Base-by-base conservation (phyloP, 768 basidiomycete species). In the Boletus barrowsii region DNA sequence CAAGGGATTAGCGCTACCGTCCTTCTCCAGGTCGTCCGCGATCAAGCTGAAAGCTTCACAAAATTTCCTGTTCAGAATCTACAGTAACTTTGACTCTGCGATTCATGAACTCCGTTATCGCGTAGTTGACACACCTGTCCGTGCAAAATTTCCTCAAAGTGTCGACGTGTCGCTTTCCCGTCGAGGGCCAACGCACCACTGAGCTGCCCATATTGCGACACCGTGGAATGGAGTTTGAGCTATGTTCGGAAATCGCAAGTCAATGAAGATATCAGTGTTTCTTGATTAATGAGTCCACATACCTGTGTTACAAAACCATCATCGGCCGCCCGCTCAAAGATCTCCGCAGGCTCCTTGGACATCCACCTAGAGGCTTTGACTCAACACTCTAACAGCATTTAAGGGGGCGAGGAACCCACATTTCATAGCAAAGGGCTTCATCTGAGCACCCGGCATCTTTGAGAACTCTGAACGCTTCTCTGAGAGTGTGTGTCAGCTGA, bases 291-390 rank as follows among this genome's bases (percentile, higher is more conserved):
- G 33, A 35, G 13, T 35, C 11, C 33, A 35, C 33, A 35, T 35
- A 35, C 33, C 4, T 36, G 83, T 17, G 63, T 65, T 46, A 85
- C 78, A 68, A 86, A 84, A 15, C 84, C 84, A 33, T 85, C 83
- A 58, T 86, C 83, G 7, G 83, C 84, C 9, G 84, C 83, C 17
- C 81, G 73, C 66, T 86, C 84, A 63, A 86, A 86, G 39, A 85
- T 84, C 60, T 84, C 83, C 8, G 83, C 83, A 1, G 84, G 83
- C 60, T 86, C 83, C 60, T 84, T 85, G 24, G 83, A 84, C 83
- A 85, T 86, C 83, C 84, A 84, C 82, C 83, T 82, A 32, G 46
- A 41, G 17, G 10, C 20, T 4, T 29, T 36, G 20, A 47, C 14
- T 13, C 13, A 35, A 14, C 33, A 35, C 33, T 9, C 29, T 14